Evolutionary conservation across 176 grass and related monocot species (phyloP).

Genomic region (Aegilops longissima): DNA sequence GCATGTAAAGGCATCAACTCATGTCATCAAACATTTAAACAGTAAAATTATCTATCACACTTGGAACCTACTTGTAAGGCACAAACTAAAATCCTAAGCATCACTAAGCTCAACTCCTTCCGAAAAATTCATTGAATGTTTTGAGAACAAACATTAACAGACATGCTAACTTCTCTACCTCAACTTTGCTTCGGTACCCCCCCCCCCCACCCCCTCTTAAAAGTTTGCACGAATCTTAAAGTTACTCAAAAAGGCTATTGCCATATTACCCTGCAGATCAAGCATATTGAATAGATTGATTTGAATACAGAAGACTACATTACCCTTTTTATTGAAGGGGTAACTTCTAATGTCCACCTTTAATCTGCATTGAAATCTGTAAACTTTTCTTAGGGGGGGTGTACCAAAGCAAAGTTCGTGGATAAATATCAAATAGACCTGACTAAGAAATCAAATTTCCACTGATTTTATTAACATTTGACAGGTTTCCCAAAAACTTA

Average conservation of each 20-base stretch:
- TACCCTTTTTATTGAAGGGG: no score
- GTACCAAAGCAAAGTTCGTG: no score
- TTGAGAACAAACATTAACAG: conserved; percentile 16
- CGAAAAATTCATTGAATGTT: background rate
- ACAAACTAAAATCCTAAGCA: conserved; percentile 4
- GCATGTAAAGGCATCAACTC: background rate
- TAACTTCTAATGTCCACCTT: no score
- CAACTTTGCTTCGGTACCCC: background rate
- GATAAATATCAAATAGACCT: no score
- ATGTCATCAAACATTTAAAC: background rate
- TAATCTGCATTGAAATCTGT: no score
- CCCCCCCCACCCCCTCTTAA: no score
- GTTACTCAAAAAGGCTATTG: no score
- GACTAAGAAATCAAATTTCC: background rate
- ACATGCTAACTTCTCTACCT: background rate
- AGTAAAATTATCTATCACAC: background rate
- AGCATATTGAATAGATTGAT: no score
- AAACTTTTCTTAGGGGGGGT: no score
- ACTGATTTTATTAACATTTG: background rate
- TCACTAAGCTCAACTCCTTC: conserved; percentile 4
- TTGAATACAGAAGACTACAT: no score
- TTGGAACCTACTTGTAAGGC: background rate
- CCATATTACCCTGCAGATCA: no score
- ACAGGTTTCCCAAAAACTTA: conserved; percentile 53
- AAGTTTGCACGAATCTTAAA: no score